These are phyloP conservation scores for Sisymbrium irio DNA, from an alignment of 345 rosid genomes.

Conservation along the genomic window DNA sequence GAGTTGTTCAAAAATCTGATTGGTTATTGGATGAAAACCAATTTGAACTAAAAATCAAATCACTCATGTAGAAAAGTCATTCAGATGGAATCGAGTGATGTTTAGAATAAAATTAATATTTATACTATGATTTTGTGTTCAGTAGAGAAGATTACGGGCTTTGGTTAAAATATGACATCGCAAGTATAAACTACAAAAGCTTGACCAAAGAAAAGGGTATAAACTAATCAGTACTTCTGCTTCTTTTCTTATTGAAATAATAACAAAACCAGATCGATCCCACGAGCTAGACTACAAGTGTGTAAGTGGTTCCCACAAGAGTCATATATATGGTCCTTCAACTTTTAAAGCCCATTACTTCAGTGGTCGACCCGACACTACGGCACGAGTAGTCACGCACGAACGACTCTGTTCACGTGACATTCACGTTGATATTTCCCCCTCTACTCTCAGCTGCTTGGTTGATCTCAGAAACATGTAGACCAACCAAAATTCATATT, in stretches of 20 bases:
- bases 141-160: too few species aligned
- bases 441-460: constrained; percentile 16
- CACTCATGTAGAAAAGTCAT: too few species aligned
- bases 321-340: constrained; percentile 29
- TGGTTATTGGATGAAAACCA: too few species aligned
- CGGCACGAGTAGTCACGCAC: constrained; percentile 39
- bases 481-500: constrained; percentile 20
- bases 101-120: too few species aligned
- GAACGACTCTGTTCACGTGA: constrained; percentile 35
- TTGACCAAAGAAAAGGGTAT: not conserved
- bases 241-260: not conserved
- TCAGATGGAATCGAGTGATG: too few species aligned
- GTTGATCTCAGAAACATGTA: constrained; percentile 19
- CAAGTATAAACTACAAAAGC: not conserved
- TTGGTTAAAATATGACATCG: not conserved
- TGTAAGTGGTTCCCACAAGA: constrained; percentile 33
- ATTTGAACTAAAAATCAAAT: too few species aligned
- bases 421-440: constrained; percentile 29
- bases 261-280: constrained; percentile 3
- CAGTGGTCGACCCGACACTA: constrained; percentile 41
- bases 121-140: too few species aligned
- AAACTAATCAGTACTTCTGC: not conserved
- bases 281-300: constrained; percentile 10
- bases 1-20: too few species aligned
- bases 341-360: constrained; percentile 29